These are phyloP conservation scores for Karstenula rhodostoma DNA, from an alignment of 2,329 filamentous ascomycete species.

Conservation along the genomic window DNA sequence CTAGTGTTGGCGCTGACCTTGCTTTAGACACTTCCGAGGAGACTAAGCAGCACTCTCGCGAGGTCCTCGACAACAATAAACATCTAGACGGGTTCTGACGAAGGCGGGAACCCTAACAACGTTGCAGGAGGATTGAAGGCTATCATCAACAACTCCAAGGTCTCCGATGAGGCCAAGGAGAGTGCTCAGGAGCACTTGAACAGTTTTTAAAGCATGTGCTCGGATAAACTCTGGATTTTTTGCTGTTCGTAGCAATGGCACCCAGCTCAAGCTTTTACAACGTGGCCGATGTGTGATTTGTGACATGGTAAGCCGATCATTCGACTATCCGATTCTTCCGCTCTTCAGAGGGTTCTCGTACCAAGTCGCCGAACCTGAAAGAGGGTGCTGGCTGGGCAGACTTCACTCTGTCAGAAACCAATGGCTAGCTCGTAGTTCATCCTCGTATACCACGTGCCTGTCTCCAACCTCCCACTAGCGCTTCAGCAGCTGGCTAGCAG, in stretches of 20 bases:
- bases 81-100: constrained; percentile 34
- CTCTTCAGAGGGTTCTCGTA: neutral
- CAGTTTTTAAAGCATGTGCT: constrained; percentile 42
- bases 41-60: constrained; percentile 63
- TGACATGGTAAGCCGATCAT: neutral
- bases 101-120: constrained; percentile 63
- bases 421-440: too few species aligned
- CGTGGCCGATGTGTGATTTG: neutral
- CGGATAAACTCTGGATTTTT: neutral
- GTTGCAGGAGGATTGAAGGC: constrained; percentile 51
- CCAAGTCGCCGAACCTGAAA: too few species aligned
- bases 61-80: constrained; percentile 61
- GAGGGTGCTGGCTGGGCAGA: too few species aligned
- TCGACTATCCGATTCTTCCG: neutral
- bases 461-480: neutral
- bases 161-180: constrained; percentile 65
- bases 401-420: too few species aligned
- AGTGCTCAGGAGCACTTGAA: constrained; percentile 62
- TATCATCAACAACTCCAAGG: constrained; percentile 65
- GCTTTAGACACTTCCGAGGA: constrained; percentile 59
- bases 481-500: neutral
- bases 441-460: too few species aligned
- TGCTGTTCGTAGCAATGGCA: neutral
- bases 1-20: neutral
- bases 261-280: neutral